Percentiles rank a stretch among this genome's conserved stretches.
Conservation (phyloP, 768 basidiomycete genomes). For the Sporobolomyces pararoseus region DNA sequence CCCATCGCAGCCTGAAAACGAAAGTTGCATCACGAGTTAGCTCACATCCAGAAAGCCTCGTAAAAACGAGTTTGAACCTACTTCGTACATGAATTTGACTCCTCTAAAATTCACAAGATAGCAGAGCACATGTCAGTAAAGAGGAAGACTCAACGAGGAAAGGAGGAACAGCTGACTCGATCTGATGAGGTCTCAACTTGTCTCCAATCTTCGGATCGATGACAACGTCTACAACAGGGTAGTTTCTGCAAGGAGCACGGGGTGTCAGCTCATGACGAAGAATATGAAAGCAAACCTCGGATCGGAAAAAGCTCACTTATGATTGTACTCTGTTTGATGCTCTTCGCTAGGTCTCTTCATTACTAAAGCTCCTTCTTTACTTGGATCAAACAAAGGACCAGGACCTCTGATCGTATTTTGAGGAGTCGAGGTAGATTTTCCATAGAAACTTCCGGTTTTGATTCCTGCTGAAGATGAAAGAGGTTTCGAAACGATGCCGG, state of each 20-base stretch:
- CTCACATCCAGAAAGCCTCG: too few species aligned
- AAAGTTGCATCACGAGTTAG: too few species aligned
- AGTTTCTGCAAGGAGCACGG: constrained; percentile 54
- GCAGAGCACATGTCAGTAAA: too few species aligned
- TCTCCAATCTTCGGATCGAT: constrained; percentile 78
- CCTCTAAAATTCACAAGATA: constrained; percentile 51
- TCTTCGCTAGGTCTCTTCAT: constrained; percentile 73
- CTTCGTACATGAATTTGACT: constrained; percentile 87
- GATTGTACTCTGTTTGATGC: constrained; percentile 66
- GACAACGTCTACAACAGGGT: constrained; percentile 68
- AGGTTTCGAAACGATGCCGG: not conserved
- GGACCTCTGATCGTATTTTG: constrained; percentile 39
- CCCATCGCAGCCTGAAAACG: constrained; percentile 66
- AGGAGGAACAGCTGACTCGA: constrained; percentile 68
- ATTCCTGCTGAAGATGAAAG: not conserved
- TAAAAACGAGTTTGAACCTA: too few species aligned
- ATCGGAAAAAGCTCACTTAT: too few species aligned
- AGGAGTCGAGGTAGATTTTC: not conserved
- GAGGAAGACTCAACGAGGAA: too few species aligned
- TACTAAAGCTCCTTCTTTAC: constrained; percentile 70
- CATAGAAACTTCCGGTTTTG: not conserved
- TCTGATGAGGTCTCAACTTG: constrained; percentile 79
- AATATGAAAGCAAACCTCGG: too few species aligned
- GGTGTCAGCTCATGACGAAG: not conserved
- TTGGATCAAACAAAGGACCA: constrained; percentile 61